Evolutionary conservation across 2,329 filamentous ascomycete genomes (phyloP), one percentile per base, ranked within the genome.

Genomic region (Ilyonectria destructans): DNA sequence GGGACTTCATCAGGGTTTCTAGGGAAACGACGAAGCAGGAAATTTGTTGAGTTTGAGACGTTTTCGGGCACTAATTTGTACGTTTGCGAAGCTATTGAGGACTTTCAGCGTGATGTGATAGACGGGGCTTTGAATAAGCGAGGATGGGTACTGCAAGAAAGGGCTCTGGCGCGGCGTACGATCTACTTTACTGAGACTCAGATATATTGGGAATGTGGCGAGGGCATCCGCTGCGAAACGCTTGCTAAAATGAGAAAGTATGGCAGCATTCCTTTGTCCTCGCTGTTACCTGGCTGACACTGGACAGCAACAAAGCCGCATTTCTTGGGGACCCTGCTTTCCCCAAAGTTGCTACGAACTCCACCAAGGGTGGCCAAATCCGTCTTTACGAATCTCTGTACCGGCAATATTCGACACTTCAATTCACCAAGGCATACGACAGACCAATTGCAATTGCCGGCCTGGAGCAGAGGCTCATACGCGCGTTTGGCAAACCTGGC

Each of bases 301-400:
- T 5, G 26, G 12, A 1, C 12, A 49, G 46, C 21, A 49, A 49
- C 23, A 51, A 51, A 26, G 71, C 68, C 0, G 63, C 72, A 1
- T 71, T 72, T n/a, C 65, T 75, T 5, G 72, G 73, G 1, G 73
- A 75, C 17, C 29, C 73, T 1, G 68, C 70, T 7, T 75, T 74
- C 19, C 73, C 73, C 2, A 37, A 69, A 7, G 8, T 65, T 0
- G 63, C 65, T 0, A 58, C 59, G 1, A 37, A 17, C 4, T 72
- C 66, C 1, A 49, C 31, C 9, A 73, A 68, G 56, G 73, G 71
- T 2, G 51, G 62, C 3, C 62, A 48, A 2, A 73, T 75, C 9
- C 68, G 58, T 0, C 49, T 71, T 1, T 74, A 70, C 19, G 51
- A 75, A n/a, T 58, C 52, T 4, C 40, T 75, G 0, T 75, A 73